These are phyloP conservation scores for Babesia ovis DNA, from an alignment of 169 alveolate genomes.

Conservation along the genomic window DNA sequence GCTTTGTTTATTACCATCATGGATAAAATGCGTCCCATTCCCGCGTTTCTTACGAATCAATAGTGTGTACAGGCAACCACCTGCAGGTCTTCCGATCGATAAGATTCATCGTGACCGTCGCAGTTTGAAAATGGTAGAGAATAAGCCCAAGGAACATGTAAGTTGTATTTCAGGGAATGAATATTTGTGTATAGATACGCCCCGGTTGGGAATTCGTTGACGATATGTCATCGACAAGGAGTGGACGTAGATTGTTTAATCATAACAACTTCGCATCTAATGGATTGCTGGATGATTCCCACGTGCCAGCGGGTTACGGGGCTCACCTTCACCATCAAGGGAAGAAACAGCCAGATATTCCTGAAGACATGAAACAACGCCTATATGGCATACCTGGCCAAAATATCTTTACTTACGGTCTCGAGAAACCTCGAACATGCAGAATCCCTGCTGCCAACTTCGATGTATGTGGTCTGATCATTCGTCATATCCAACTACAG, in stretches of 20 bases:
- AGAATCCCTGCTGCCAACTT: background rate
- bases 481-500: slow-evolving; percentile 1
- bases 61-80: background rate
- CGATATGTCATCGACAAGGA: background rate
- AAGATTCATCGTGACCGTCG: slow-evolving; percentile 8
- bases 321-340: slow-evolving; percentile 1
- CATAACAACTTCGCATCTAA: slow-evolving; percentile 8
- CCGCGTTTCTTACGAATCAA: background rate
- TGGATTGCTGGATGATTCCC: slow-evolving; percentile 13
- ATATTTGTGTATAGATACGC: background rate
- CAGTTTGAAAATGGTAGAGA: background rate
- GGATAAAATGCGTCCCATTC: background rate
- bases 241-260: slow-evolving; percentile 20
- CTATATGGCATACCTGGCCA: slow-evolving; percentile 64
- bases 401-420: slow-evolving; percentile 56
- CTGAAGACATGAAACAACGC: slow-evolving; percentile 27
- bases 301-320: background rate
- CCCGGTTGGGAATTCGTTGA: slow-evolving; percentile 24
- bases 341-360: slow-evolving; percentile 52
- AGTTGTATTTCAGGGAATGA: background rate
- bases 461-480: slow-evolving; percentile 17
- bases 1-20: background rate
- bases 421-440: slow-evolving; percentile 42
- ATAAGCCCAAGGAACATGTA: slow-evolving; percentile 19
- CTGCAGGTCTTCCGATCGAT: slow-evolving; percentile 23